Evolutionary conservation across 805 yeast genomes (phyloP).

Genomic region (Cephaloascus albidus): DNA sequence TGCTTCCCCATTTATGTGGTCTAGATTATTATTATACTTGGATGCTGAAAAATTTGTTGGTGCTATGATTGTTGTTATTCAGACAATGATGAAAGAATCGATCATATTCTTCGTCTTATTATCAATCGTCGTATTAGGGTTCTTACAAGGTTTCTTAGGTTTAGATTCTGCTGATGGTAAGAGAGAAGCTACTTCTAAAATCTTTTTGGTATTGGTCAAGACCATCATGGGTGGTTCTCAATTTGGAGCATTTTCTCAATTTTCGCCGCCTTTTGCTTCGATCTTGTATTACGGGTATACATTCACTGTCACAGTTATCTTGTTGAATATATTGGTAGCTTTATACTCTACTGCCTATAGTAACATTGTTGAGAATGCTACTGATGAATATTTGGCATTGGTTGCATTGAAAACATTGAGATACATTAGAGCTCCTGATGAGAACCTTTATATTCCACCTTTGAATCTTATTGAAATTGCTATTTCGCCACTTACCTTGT

Average conservation of each 20-base stretch:
- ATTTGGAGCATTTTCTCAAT: slow-evolving; percentile 56
- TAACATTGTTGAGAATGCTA: slow-evolving; percentile 71
- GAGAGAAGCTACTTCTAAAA: slow-evolving; percentile 59
- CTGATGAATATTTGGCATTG: slow-evolving; percentile 76
- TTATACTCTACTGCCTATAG: slow-evolving; percentile 79
- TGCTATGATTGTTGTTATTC: slow-evolving; percentile 77
- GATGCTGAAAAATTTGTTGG: slow-evolving; percentile 82
- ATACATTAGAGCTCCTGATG: slow-evolving; percentile 84
- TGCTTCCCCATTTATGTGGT: slow-evolving; percentile 85
- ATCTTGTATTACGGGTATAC: slow-evolving; percentile 69
- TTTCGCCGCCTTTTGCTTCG: slow-evolving; percentile 84
- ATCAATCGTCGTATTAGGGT: slow-evolving; percentile 64
- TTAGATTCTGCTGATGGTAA: slow-evolving; percentile 83
- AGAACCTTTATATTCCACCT: slow-evolving; percentile 79
- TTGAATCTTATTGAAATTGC: slow-evolving; percentile 61
- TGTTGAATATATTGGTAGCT: slow-evolving; percentile 79
- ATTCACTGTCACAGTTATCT: slow-evolving; percentile 63
- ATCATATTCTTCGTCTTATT: slow-evolving; percentile 72
- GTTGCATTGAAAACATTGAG: slow-evolving; percentile 78
- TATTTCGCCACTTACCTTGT: slow-evolving; percentile 17
- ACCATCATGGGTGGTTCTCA: slow-evolving; percentile 72
- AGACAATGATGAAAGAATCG: slow-evolving; percentile 82
- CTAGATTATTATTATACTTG: slow-evolving; percentile 61
- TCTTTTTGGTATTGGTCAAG: slow-evolving; percentile 55
- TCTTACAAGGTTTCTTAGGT: slow-evolving; percentile 81